Evolutionary conservation across 768 basidiomycete species (phyloP), one percentile per base, ranked within the genome.

Genomic region (Panaeolus papilionaceus): DNA sequence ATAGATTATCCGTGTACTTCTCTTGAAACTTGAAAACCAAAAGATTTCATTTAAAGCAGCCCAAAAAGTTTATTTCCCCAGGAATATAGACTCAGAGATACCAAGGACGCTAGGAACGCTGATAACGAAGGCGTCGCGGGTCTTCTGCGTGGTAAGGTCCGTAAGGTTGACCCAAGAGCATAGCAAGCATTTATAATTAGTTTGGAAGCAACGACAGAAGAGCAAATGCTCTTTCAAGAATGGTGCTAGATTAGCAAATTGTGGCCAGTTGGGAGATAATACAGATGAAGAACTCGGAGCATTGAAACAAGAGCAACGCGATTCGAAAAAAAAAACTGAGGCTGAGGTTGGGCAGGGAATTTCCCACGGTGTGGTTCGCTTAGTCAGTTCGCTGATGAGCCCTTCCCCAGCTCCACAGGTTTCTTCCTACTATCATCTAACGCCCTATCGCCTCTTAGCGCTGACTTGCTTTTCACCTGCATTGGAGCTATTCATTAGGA

Each of bases 401-500:
- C 3, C 26, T 33, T 16, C 54, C 6, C 28, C 8, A 14, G 54
- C 16, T 58, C 28, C 54, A 7, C 20, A 23, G 10, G 14, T 16
- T 58, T 12, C 26, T 58, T 58, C 54, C 28, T 58, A 10, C 54
- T 58, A 37, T 58, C 54, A 58, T 58, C 33, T 16, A 58, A 28
- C 54, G 33, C 26, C 47, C 28, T 58, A 28, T 28, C 54, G 3
- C n/a, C 10, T 7, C 54, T 28, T 58, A 58, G 26, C 26, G 26
- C 54, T 8, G 28, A 3, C 9, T 9, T 58, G 11, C 3, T 14
- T 10, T 28, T 33, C 54, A 6, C 3, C 9, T 42, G 5, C n/a
- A 23, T 10, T 23, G 0, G 2, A 23, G 10, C 47, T 51, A 58
- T 58, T 12, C 10, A 28, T 28, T 16, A 37, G 28, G 28, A 1